phyloP scores from a whole-genome alignment of 306 rosid species.

The Quercus bicolor region DNA sequence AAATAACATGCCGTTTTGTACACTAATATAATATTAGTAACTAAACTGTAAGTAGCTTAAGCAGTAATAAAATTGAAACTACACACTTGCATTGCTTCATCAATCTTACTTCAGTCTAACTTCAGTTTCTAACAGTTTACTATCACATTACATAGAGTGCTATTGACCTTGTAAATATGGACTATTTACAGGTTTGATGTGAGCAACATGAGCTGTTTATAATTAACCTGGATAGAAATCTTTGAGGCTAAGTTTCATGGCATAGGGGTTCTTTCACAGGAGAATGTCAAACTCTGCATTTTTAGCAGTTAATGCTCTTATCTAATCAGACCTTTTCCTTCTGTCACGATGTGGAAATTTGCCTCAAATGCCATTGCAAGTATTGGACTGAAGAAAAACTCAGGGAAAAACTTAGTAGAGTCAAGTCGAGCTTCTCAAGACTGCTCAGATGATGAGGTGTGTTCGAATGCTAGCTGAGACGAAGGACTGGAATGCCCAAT shows the following conservation, averaged over 20 bases:
- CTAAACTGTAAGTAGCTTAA: no score
- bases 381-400: conserved; percentile 61
- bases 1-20: no score
- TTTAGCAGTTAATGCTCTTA: conserved; percentile 16
- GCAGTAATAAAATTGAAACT: no score
- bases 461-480: conserved; percentile 73
- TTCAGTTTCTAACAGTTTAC: conserved; percentile 13
- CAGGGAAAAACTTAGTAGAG: conserved; percentile 43
- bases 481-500: conserved; percentile 91
- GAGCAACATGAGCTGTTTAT: conserved; percentile 16
- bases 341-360: conserved; percentile 62
- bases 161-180: not conserved
- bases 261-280: conserved; percentile 9
- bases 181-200: conserved; percentile 12
- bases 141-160: not conserved
- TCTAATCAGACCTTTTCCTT: conserved; percentile 8
- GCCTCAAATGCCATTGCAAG: conserved; percentile 64
- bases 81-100: no score
- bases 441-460: conserved; percentile 79
- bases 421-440: conserved; percentile 46
- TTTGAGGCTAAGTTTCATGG: conserved; percentile 9
- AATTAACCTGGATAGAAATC: not conserved
- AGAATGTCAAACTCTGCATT: conserved; percentile 14
- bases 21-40: no score
- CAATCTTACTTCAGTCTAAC: not conserved